Conservation (phyloP, 2,329 filamentous ascomycete genomes). For the Fusarium sp. region DNA sequence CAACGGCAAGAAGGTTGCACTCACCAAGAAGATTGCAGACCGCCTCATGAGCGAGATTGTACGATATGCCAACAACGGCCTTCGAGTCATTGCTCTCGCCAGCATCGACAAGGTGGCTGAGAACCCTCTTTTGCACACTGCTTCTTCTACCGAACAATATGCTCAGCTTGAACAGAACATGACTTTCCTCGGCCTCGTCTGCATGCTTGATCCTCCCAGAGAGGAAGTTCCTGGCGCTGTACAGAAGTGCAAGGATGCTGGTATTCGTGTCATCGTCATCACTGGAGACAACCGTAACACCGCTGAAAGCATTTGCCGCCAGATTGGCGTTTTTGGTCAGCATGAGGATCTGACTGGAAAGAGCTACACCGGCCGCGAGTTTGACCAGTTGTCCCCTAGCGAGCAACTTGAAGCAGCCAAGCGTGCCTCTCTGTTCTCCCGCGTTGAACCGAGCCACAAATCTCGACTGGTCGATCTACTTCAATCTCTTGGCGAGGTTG, state of each 20-base stretch:
- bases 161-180: slow-evolving; percentile 89
- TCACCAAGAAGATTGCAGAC: slow-evolving; percentile 74
- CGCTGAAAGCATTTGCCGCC: slow-evolving; percentile 95
- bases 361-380: slow-evolving; percentile 95
- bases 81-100: slow-evolving; percentile 94
- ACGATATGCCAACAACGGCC: slow-evolving; percentile 89
- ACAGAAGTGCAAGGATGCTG: slow-evolving; percentile 87
- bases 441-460: slow-evolving; percentile 95
- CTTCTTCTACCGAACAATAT: slow-evolving; percentile 87
- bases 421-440: slow-evolving; percentile 90
- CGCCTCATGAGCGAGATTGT: slow-evolving; percentile 82
- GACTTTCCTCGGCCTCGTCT: slow-evolving; percentile 91
- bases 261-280: slow-evolving; percentile 96
- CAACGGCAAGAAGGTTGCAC: slow-evolving; percentile 77
- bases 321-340: slow-evolving; percentile 90
- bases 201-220: slow-evolving; percentile 96
- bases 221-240: slow-evolving; percentile 90
- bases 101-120: slow-evolving; percentile 79
- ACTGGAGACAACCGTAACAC: slow-evolving; percentile 98
- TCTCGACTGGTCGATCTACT: slow-evolving; percentile 97
- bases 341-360: slow-evolving; percentile 88
- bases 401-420: slow-evolving; percentile 88
- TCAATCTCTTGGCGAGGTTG: slow-evolving; percentile 90
- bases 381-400: slow-evolving; percentile 80
- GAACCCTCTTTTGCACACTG: slow-evolving; percentile 74